Conservation (phyloP, 176 grass and related monocot genomes). For the Lolium perenne region DNA sequence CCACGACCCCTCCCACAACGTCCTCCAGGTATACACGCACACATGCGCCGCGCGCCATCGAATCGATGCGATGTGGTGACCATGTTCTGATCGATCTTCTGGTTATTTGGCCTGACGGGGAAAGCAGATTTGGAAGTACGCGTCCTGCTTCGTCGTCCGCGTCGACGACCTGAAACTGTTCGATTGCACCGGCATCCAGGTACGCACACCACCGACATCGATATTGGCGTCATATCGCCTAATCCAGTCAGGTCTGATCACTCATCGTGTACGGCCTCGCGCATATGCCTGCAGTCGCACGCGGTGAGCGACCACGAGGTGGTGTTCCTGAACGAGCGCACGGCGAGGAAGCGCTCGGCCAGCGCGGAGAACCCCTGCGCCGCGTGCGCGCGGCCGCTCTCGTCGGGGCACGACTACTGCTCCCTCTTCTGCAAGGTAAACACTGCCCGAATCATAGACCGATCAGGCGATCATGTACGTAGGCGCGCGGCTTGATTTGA, state of each 20-base stretch:
- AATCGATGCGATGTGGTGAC: neutral
- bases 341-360: slow-evolving; percentile 47
- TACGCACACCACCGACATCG: neutral
- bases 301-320: slow-evolving; percentile 59
- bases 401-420: slow-evolving; percentile 39
- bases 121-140: slow-evolving; percentile 54
- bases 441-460: too few relatives aligned
- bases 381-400: slow-evolving; percentile 42
- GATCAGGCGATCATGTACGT: too few relatives aligned
- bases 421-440: slow-evolving; percentile 58
- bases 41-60: too few relatives aligned
- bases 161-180: slow-evolving; percentile 55
- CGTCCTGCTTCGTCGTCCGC: slow-evolving; percentile 57
- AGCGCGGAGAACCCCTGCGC: slow-evolving; percentile 48
- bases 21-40: slow-evolving; percentile 43
- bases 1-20: slow-evolving; percentile 35
- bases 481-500: neutral
- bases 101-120: neutral
- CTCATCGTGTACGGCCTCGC: neutral
- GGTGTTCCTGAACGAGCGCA: slow-evolving; percentile 66
- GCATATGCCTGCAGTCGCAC: slow-evolving; percentile 41
- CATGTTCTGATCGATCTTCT: neutral
- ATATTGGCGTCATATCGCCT: too few relatives aligned
- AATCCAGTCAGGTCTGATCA: slow-evolving; percentile 49
- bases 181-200: slow-evolving; percentile 55